Evolutionary conservation across 768 basidiomycete genomes (phyloP).

Genomic region (Amanita thiersii): DNA sequence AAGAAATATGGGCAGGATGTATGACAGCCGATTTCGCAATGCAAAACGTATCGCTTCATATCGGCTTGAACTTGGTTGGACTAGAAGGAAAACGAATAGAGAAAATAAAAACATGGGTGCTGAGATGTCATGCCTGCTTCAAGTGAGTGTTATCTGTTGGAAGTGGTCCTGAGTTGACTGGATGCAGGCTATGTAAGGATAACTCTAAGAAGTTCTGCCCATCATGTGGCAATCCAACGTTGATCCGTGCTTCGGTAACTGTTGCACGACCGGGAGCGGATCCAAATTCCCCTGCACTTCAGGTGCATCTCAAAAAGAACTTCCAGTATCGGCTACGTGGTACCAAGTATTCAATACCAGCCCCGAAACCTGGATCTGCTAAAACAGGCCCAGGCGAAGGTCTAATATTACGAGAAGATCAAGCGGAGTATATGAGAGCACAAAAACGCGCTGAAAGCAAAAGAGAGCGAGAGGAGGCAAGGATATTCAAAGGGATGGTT

Average conservation of each 20-base stretch:
- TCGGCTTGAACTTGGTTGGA: conserved; percentile 85
- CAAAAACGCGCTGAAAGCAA: conserved; percentile 70
- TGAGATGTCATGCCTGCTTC: conserved; percentile 97
- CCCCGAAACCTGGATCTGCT: conserved; percentile 82
- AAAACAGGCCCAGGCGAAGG: conserved; percentile 79
- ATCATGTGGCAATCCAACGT: conserved; percentile 88
- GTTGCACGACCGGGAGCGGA: conserved; percentile 58
- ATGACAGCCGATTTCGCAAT: conserved; percentile 99
- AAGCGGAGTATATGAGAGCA: conserved; percentile 78
- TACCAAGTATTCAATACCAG: conserved; percentile 86
- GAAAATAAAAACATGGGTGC: conserved; percentile 90
- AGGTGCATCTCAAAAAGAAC: conserved; percentile 91
- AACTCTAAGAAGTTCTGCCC: conserved; percentile 94
- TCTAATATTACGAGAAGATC: conserved; percentile 89
- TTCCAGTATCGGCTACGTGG: conserved; percentile 92
- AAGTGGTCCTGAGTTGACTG: not conserved
- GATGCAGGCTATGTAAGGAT: conserved; percentile 86
- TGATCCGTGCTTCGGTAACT: conserved; percentile 88
- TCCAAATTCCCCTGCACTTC: conserved; percentile 57
- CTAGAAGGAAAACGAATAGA: conserved; percentile 87
- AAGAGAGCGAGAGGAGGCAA: conserved; percentile 69
- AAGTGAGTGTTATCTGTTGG: conserved; percentile 57
- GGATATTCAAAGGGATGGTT: conserved; percentile 57
- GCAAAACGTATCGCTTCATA: conserved; percentile 94
- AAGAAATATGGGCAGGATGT: conserved; percentile 61